Percentiles rank a stretch among this genome's conserved stretches.
Conservation (phyloP, 2,329 filamentous ascomycete genomes). For the Pestalotiopsis sp. region DNA sequence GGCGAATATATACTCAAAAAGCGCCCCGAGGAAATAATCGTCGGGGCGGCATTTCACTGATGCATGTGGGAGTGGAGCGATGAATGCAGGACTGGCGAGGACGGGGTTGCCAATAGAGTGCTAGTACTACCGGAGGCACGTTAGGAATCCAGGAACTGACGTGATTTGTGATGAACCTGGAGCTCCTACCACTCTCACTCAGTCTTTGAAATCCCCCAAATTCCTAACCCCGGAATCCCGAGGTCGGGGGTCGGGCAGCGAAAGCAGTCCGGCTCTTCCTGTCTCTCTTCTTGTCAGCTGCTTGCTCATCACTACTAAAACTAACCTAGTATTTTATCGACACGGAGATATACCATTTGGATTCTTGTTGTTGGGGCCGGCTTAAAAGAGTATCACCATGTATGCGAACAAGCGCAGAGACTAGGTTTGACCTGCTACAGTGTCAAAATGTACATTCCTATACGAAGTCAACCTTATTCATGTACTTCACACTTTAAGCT, state of each 20-base stretch:
- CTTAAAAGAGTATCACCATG: background rate
- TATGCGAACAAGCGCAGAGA: background rate
- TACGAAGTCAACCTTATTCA: background rate
- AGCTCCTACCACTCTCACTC: background rate
- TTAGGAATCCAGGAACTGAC: background rate
- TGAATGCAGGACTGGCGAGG: no score
- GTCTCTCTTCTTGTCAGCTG: background rate
- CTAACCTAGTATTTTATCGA: background rate
- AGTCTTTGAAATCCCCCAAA: background rate
- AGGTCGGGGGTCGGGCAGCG: background rate
- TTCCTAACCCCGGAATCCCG: background rate
- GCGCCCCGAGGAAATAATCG: background rate
- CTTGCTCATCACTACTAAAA: background rate
- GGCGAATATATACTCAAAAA: background rate
- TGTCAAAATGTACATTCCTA: background rate
- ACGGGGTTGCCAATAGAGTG: no score
- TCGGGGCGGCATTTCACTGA: background rate
- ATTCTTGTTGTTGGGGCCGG: background rate
- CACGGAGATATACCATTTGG: background rate
- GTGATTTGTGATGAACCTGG: background rate
- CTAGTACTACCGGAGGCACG: background rate
- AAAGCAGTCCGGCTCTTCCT: background rate
- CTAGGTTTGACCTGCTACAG: background rate
- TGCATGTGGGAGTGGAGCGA: background rate
- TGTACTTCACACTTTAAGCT: background rate